Percentiles rank a stretch among this genome's conserved stretches.
These are phyloP conservation scores for Myxozyma kluyveri DNA, from an alignment of 805 yeast genomes.

Conservation along the genomic window DNA sequence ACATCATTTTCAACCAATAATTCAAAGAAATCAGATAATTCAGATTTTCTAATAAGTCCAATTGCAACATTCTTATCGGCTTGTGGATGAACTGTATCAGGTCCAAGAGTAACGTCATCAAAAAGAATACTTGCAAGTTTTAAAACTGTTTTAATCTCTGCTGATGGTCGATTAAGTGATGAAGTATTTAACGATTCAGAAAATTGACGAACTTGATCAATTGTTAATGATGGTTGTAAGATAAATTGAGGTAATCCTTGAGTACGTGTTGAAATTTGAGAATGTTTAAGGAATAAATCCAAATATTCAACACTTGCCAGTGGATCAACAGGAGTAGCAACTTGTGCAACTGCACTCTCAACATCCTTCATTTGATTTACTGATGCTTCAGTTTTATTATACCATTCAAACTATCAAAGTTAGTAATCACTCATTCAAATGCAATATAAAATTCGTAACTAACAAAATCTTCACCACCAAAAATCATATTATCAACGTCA, in stretches of 20 bases:
- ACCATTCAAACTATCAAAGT: not conserved
- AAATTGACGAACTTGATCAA: constrained; percentile 3
- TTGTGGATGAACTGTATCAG: constrained; percentile 6
- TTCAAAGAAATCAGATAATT: constrained; percentile 59
- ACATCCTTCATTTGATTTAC: not conserved
- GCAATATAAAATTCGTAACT: not conserved
- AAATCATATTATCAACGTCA: constrained; percentile 49
- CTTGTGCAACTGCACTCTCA: no score
- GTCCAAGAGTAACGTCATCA: constrained; percentile 41
- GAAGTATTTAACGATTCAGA: not conserved
- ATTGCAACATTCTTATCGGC: constrained; percentile 13
- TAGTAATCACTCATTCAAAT: not conserved
- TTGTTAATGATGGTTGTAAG: constrained; percentile 3
- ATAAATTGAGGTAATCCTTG: constrained; percentile 14
- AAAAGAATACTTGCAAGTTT: constrained; percentile 62
- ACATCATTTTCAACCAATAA: constrained; percentile 43
- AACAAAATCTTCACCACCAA: constrained; percentile 39
- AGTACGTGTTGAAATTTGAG: constrained; percentile 4
- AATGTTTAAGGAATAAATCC: constrained; percentile 4
- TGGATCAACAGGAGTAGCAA: not conserved
- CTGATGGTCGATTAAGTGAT: not conserved
- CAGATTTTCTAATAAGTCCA: constrained; percentile 43
- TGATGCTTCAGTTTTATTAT: not conserved
- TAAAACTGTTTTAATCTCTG: constrained; percentile 41
- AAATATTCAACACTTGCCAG: constrained; percentile 12